Conservation (phyloP, 2,329 filamentous ascomycete genomes). For the Colletotrichum musicola region DNA sequence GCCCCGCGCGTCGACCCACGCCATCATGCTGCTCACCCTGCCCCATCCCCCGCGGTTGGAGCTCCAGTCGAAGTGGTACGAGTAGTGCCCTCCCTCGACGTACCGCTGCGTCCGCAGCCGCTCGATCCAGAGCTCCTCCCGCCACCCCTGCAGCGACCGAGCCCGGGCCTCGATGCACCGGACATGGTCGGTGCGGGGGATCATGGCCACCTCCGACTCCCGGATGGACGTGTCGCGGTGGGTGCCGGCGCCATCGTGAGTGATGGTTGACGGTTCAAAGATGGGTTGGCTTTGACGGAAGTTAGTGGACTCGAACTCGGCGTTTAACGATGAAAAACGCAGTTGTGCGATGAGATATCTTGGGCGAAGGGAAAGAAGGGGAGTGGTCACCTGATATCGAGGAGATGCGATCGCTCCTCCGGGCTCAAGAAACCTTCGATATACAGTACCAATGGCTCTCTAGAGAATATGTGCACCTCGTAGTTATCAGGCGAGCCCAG, state of each 20-base stretch:
- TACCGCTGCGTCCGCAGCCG: constrained; percentile 66
- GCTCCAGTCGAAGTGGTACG: constrained; percentile 68
- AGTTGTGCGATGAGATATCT: background rate
- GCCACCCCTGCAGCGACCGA: constrained; percentile 64
- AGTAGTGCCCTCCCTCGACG: constrained; percentile 60
- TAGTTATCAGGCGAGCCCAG: constrained; percentile 53
- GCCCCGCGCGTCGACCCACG: constrained; percentile 57
- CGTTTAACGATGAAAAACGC: background rate
- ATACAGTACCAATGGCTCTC: constrained; percentile 66
- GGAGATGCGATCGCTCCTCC: constrained; percentile 59
- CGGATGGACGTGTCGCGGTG: constrained; percentile 59
- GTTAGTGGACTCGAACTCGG: background rate
- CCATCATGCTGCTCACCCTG: constrained; percentile 67
- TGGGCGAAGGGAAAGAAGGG: background rate
- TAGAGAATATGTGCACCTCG: constrained; percentile 60
- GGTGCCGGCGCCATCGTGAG: constrained; percentile 58
- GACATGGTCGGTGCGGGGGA: constrained; percentile 60
- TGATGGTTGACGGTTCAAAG: constrained; percentile 64
- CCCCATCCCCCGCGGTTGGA: constrained; percentile 58
- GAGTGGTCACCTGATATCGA: constrained; percentile 61
- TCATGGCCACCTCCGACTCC: constrained; percentile 64
- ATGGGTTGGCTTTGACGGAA: constrained; percentile 54
- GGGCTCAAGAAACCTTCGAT: constrained; percentile 63
- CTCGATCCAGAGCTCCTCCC: constrained; percentile 65
- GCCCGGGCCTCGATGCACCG: constrained; percentile 63